Evolutionary conservation across 73 alveolate genomes (phyloP).

Genomic region (Paramecium pentaurelia): DNA sequence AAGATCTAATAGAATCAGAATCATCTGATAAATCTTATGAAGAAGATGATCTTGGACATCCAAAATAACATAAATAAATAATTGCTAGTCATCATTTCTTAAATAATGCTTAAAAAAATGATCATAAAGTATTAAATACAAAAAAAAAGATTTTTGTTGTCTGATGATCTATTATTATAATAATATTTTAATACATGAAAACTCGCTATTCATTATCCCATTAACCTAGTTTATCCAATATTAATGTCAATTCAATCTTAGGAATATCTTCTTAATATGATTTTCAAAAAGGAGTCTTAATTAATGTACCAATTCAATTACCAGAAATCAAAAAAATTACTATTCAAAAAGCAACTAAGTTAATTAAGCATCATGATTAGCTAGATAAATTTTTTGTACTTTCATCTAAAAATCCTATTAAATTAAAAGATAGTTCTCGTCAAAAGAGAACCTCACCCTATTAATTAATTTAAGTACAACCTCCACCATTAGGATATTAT

Average conservation of each 20-base stretch:
- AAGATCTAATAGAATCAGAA: not conserved
- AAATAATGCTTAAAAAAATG: not conserved
- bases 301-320: not conserved
- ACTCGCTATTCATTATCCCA: not conserved
- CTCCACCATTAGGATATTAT: not conserved
- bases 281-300: not conserved
- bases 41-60: not conserved
- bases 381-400: not conserved
- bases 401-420: not conserved
- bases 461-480: not conserved
- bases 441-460: not conserved
- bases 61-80: not conserved
- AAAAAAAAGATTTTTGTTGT: constrained; percentile 27
- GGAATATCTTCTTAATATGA: not conserved
- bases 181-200: not conserved
- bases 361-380: not conserved
- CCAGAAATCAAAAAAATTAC: not conserved
- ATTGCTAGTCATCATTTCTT: constrained; percentile 2
- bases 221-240: not conserved
- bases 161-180: not conserved
- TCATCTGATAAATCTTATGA: not conserved
- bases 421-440: not conserved
- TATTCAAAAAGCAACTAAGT: not conserved
- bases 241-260: not conserved
- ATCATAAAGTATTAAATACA: constrained; percentile 11